These are phyloP conservation scores for Sugiyamaella xylanicola DNA, from an alignment of 1,139 yeast genomes.

Conservation along the genomic window DNA sequence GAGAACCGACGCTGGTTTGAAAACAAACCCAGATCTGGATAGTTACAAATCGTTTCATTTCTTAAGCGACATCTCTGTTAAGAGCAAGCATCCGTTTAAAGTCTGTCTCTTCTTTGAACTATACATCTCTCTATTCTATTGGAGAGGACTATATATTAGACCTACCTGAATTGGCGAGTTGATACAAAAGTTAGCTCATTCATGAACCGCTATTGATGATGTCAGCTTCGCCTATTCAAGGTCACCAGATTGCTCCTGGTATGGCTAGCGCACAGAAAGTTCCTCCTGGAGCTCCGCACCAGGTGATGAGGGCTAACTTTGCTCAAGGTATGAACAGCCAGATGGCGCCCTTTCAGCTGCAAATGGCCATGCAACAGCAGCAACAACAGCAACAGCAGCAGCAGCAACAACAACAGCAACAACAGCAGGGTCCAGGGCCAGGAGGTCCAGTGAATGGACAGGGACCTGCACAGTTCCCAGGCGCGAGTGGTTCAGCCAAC, in stretches of 20 bases:
- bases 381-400: constrained; percentile 15
- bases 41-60: too few relatives aligned
- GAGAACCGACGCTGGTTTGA: too few relatives aligned
- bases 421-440: constrained; percentile 1
- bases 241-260: constrained; percentile 31
- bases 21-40: too few relatives aligned
- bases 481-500: background rate
- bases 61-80: too few relatives aligned
- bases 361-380: constrained; percentile 17
- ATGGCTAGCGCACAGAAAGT: constrained; percentile 28
- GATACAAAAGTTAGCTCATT: too few relatives aligned
- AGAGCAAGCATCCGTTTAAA: too few relatives aligned
- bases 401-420: constrained; percentile 13
- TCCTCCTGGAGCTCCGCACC: constrained; percentile 17
- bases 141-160: too few relatives aligned
- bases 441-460: constrained; percentile 1
- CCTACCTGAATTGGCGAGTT: background rate
- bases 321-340: constrained; percentile 10
- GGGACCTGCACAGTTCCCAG: constrained; percentile 13
- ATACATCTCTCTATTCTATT: too few relatives aligned
- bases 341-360: constrained; percentile 19
- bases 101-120: too few relatives aligned
- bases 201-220: constrained; percentile 22
- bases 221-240: constrained; percentile 34
- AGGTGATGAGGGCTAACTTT: constrained; percentile 9